A percentile compares a stretch with the other conserved stretches of the same genome.
phyloP scores from a whole-genome alignment of 805 yeast species.

The Hanseniaspora jakobsenii region DNA sequence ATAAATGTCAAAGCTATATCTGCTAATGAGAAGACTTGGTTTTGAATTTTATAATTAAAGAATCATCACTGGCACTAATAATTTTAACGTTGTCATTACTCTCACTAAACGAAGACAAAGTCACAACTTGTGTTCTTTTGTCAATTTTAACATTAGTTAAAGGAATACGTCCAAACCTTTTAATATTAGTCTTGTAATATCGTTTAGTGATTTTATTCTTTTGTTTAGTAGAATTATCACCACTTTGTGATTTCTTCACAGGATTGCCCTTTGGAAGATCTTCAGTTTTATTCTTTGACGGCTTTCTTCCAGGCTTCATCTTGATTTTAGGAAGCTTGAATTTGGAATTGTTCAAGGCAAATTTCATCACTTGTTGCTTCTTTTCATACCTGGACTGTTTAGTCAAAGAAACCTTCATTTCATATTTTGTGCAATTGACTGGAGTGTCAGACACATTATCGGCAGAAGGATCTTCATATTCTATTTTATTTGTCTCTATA shows the following conservation, averaged over 20 bases:
- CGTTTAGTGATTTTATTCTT: too few relatives aligned
- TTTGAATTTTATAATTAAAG: conserved; percentile 4
- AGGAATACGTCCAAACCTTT: conserved; percentile 10
- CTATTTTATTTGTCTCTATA: too few relatives aligned
- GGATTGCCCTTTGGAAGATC: too few relatives aligned
- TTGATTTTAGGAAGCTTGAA: conserved; percentile 7
- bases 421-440: neutral
- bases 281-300: neutral
- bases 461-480: neutral
- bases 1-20: too few relatives aligned
- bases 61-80: neutral
- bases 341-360: neutral
- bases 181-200: conserved; percentile 8
- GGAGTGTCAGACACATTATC: too few relatives aligned
- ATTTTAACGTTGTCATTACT: neutral
- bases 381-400: conserved; percentile 11
- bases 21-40: too few relatives aligned
- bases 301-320: neutral
- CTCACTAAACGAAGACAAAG: conserved; percentile 8
- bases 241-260: too few relatives aligned
- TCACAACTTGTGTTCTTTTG: neutral
- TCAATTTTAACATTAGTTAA: conserved; percentile 12
- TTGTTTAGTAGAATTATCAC: too few relatives aligned
- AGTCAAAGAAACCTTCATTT: conserved; percentile 4
- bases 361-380: conserved; percentile 6